Evolutionary conservation across 805 yeast species (phyloP), one percentile per base, ranked within the genome.

Genomic region (Yamadazyma akitaensis): DNA sequence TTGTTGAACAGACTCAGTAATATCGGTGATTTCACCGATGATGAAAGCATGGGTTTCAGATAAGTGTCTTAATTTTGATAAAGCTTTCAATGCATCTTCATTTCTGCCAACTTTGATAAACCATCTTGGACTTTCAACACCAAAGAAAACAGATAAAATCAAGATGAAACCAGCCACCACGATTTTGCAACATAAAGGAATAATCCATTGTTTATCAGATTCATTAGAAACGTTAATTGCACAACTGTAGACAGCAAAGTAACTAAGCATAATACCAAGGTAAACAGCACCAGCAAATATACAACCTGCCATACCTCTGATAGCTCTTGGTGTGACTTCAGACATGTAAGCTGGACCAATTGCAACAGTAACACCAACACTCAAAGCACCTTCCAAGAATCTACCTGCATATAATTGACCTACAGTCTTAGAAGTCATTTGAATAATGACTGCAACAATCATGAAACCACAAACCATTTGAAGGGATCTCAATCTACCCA

Each of bases 221-320:
- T 50, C 43, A 17, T 60, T 54, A 2, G 73, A 50, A 35, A 76
- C 55, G 52, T 78, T 78, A 19, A 76, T 47, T 2, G 79, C 73
- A 36, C 79, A 69, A 30, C 82, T 84, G 56, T 76, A 80, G 55
- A 76, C 69, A 26, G 75, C 67, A 51, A 76, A 75, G 54, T 76
- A 76, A 5, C 74, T 74, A 44, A 75, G 44, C 71, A 76, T 67
- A 26, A 77, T 67, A 35, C 84, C 84, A 13, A 80, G 61, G 53
- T 79, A 79, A 32, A 80, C 83, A 6, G 81, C 76, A 48, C 84
- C 84, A 3, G 81, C 74, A 56, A 77, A 80, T 34, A 77, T 61
- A 63, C 80, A 74, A 40, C 70, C 72, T 54, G 79, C 72, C 42
- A 76, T 53, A 36, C 84, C 84, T 60, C 84, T 68, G 46, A 76